phyloP scores from a whole-genome alignment of 225 moss, liverwort and hornwort genomes.

The Rhytidiadelphus loreus region DNA sequence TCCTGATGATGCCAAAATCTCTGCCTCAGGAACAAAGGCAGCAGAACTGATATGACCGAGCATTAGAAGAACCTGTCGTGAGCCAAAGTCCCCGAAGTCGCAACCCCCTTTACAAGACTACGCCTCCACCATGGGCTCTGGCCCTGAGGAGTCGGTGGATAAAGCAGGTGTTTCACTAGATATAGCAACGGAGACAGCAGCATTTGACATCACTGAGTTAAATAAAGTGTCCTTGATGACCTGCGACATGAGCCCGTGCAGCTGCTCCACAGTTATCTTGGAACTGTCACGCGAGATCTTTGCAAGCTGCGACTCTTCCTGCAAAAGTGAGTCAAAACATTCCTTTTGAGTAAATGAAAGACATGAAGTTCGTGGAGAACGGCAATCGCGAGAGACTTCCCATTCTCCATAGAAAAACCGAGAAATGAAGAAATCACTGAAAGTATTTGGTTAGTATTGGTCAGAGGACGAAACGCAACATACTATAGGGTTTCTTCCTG shows the following conservation, averaged over 20 bases:
- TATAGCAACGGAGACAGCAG: not conserved
- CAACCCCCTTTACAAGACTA: constrained; percentile 2
- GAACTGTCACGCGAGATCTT: constrained; percentile 99
- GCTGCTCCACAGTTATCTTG: constrained; percentile 96
- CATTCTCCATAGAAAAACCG: not conserved
- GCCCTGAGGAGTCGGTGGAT: constrained; percentile 26
- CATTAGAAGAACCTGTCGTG: not conserved
- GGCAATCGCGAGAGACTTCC: not conserved
- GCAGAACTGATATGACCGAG: not conserved
- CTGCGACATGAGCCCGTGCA: constrained; percentile 99
- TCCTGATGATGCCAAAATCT: not conserved
- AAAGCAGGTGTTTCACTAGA: constrained; percentile 7
- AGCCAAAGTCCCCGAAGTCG: not conserved
- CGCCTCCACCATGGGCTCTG: constrained; percentile 58
- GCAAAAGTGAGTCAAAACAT: constrained; percentile 1
- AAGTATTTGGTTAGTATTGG: not conserved
- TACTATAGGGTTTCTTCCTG: not conserved
- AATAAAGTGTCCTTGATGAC: constrained; percentile 57
- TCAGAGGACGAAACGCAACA: not conserved
- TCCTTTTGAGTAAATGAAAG: not conserved
- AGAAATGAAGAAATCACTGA: not conserved
- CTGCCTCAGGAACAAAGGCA: not conserved
- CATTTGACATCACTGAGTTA: constrained; percentile 31
- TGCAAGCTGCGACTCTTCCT: constrained; percentile 98
- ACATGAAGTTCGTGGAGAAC: not conserved